A percentile compares a stretch with the other conserved stretches of the same genome.
Evolutionary conservation across 164 flowering plant genomes (phyloP).

Genomic region (Kalanchoe fedtschenkoi): DNA sequence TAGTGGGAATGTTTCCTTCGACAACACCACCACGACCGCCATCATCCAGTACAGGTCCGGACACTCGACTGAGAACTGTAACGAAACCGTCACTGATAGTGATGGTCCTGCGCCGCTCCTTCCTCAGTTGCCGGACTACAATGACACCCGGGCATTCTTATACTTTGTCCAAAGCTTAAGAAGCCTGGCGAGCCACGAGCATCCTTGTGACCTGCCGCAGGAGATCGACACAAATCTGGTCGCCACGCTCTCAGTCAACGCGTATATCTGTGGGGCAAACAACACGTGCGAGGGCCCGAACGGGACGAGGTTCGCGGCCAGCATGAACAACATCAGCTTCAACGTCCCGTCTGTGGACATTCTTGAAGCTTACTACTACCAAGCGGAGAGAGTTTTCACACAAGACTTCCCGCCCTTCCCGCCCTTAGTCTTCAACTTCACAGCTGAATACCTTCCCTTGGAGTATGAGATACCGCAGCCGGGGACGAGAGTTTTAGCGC

Average conservation of each 20-base stretch:
- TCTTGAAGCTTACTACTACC: slow-evolving; percentile 8
- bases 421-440: slow-evolving; percentile 5
- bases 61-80: not conserved
- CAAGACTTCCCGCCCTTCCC: slow-evolving; percentile 10
- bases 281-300: slow-evolving; percentile 2
- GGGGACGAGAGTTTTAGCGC: slow-evolving; percentile 7
- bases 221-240: slow-evolving; percentile 8
- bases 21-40: slow-evolving; percentile 30
- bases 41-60: slow-evolving; percentile 22
- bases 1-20: too few relatives aligned
- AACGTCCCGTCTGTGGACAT: not conserved
- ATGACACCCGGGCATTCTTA: slow-evolving; percentile 11
- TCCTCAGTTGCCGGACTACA: slow-evolving; percentile 20
- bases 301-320: slow-evolving; percentile 2
- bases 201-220: slow-evolving; percentile 21
- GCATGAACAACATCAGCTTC: slow-evolving; percentile 10
- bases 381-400: not conserved
- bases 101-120: slow-evolving; percentile 12
- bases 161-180: slow-evolving; percentile 10
- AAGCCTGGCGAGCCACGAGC: slow-evolving; percentile 14
- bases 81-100: too few relatives aligned
- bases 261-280: not conserved
- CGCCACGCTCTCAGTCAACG: not conserved
- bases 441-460: slow-evolving; percentile 5
- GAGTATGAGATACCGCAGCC: not conserved